Evolutionary conservation across 768 basidiomycete species (phyloP).

Genomic region (Lanmaoa pseudosensibilis): DNA sequence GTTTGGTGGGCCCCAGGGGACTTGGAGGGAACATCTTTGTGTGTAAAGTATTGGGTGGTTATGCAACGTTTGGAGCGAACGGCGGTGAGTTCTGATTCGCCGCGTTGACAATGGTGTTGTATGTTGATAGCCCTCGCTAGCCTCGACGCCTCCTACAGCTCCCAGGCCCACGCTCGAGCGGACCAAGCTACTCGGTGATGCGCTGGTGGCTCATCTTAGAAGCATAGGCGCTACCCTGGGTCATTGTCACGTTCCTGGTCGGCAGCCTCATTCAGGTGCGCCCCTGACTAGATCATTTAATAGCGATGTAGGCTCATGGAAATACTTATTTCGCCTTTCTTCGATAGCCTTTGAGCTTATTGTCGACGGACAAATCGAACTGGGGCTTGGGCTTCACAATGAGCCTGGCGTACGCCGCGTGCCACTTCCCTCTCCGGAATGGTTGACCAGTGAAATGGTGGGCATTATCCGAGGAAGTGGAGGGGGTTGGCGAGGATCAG

Average conservation of each 20-base stretch:
- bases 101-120: conserved; percentile 17
- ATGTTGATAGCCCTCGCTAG: background rate
- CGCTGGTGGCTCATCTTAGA: conserved; percentile 30
- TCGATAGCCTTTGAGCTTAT: conserved; percentile 7
- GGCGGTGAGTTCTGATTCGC: conserved; percentile 26
- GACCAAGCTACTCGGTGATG: conserved; percentile 34
- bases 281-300: background rate
- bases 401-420: conserved; percentile 42
- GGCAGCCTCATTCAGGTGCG: conserved; percentile 21
- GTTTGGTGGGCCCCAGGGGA: conserved; percentile 50
- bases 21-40: conserved; percentile 49
- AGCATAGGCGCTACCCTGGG: conserved; percentile 45
- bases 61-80: conserved; percentile 38
- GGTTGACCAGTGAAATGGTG: conserved; percentile 32
- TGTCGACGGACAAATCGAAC: conserved; percentile 29
- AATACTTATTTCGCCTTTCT: background rate
- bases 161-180: conserved; percentile 13
- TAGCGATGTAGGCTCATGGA: background rate
- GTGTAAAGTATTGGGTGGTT: conserved; percentile 57
- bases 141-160: background rate
- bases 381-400: conserved; percentile 58
- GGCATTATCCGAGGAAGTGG: conserved; percentile 19
- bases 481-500: conserved; percentile 14
- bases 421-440: conserved; percentile 22
- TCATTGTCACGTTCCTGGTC: conserved; percentile 60